These are phyloP conservation scores for Vaccinium darrowii DNA, from an alignment of 148 eudicot species.

Conservation along the genomic window DNA sequence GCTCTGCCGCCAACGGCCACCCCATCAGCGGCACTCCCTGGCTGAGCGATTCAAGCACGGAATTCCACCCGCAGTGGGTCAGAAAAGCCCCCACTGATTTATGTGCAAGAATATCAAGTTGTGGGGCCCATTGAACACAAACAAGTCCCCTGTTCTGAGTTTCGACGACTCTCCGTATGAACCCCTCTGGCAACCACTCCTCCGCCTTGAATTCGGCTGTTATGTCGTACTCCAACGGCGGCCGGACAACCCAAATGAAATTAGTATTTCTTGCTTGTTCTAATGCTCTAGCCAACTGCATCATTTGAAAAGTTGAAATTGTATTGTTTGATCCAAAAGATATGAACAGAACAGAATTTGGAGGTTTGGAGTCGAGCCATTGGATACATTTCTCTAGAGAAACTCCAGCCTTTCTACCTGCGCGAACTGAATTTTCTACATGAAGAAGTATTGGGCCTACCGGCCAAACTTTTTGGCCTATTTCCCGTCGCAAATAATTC, in stretches of 20 bases:
- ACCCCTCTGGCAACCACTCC: slow-evolving; percentile 53
- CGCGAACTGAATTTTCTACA: neutral
- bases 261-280: slow-evolving; percentile 22
- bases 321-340: slow-evolving; percentile 58
- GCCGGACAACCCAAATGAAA: slow-evolving; percentile 77
- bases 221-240: slow-evolving; percentile 42
- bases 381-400: slow-evolving; percentile 21
- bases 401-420: neutral
- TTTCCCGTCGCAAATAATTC: slow-evolving; percentile 37
- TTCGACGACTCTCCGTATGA: slow-evolving; percentile 20
- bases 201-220: slow-evolving; percentile 31
- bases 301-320: slow-evolving; percentile 49
- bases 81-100: slow-evolving; percentile 42
- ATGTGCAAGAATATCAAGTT: slow-evolving; percentile 49
- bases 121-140: slow-evolving; percentile 55
- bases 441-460: slow-evolving; percentile 43
- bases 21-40: slow-evolving; percentile 49
- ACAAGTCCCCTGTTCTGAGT: slow-evolving; percentile 35
- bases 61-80: slow-evolving; percentile 70
- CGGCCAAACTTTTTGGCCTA: slow-evolving; percentile 39
- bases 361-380: slow-evolving; percentile 46
- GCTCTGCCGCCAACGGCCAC: slow-evolving; percentile 70
- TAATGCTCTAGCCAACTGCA: slow-evolving; percentile 46
- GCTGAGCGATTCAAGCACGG: slow-evolving; percentile 48
- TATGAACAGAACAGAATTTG: slow-evolving; percentile 47